Percentiles rank a stretch among this genome's conserved stretches.
Conservation (phyloP, 352 stramenopile genomes). For the Phytopythium helicoides region DNA sequence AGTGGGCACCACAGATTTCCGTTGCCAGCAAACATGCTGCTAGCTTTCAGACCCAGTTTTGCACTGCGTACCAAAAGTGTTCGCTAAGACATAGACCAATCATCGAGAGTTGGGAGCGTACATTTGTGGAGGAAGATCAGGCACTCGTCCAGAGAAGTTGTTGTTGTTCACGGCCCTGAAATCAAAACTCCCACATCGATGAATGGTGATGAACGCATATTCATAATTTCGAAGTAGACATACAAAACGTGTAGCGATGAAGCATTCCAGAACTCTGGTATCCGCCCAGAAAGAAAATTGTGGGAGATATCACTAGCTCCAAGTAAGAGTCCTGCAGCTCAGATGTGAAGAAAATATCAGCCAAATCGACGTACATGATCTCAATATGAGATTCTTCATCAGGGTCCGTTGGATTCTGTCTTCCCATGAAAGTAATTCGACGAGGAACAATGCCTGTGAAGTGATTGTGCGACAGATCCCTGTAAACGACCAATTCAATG, state of each 20-base stretch:
- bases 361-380: constrained; percentile 33
- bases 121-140: constrained; percentile 22
- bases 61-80: too few species aligned
- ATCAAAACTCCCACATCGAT: too few species aligned
- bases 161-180: constrained; percentile 39
- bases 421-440: constrained; percentile 35
- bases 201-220: too few species aligned
- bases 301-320: constrained; percentile 39
- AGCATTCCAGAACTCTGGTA: constrained; percentile 45
- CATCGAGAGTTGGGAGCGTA: constrained; percentile 20
- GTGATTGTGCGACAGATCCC: constrained; percentile 54
- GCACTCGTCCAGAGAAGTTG: constrained; percentile 19
- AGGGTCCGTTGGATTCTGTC: constrained; percentile 48
- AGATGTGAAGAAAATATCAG: too few species aligned
- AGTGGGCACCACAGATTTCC: not conserved
- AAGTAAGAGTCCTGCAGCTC: too few species aligned
- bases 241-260: constrained; percentile 50
- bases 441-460: constrained; percentile 37
- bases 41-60: not conserved
- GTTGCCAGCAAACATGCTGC: constrained; percentile 3
- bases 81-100: too few species aligned
- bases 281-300: constrained; percentile 36
- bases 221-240: constrained; percentile 12
- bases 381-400: constrained; percentile 41
- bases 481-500: constrained; percentile 20